phyloP scores from a whole-genome alignment of 2,329 filamentous ascomycete genomes.

The Pseudogymnoascus sp. region DNA sequence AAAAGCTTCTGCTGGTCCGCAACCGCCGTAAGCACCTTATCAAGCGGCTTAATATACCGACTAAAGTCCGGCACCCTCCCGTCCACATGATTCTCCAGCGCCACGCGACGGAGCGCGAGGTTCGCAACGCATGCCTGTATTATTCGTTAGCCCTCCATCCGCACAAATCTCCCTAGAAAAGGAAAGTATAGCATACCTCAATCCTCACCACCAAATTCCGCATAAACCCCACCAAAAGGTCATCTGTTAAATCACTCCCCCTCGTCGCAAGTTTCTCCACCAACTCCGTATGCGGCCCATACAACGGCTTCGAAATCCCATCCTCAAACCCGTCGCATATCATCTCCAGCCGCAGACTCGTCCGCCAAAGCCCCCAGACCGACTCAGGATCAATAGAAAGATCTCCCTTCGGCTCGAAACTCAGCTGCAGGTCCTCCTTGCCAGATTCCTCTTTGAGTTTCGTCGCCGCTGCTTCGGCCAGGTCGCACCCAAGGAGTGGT shows the following conservation, averaged over 20 bases:
- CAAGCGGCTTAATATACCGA: background rate
- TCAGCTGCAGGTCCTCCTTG: constrained; percentile 28
- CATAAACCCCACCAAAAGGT: constrained; percentile 79
- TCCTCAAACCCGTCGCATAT: constrained; percentile 83
- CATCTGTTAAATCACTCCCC: constrained; percentile 80
- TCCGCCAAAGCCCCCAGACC: constrained; percentile 78
- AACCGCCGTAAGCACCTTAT: background rate
- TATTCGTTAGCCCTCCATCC: background rate
- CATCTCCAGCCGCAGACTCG: constrained; percentile 85
- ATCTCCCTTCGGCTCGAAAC: constrained; percentile 31
- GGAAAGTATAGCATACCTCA: constrained; percentile 54
- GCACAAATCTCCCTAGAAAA: background rate
- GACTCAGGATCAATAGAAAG: constrained; percentile 68
- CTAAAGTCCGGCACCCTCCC: background rate
- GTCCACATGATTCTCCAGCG: background rate
- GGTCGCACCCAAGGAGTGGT: constrained; percentile 14
- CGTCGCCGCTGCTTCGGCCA: constrained; percentile 26
- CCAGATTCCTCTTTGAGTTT: constrained; percentile 20
- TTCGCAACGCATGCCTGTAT: background rate
- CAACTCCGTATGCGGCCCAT: constrained; percentile 74
- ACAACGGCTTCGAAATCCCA: constrained; percentile 43
- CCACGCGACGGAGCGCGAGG: background rate
- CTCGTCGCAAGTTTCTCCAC: constrained; percentile 64
- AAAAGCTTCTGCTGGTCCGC: background rate
- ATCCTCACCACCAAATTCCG: constrained; percentile 94